Percentiles rank a stretch among this genome's conserved stretches.
Evolutionary conservation across 2,329 filamentous ascomycete species (phyloP).

Genomic region (Chaetomium olivaceum): DNA sequence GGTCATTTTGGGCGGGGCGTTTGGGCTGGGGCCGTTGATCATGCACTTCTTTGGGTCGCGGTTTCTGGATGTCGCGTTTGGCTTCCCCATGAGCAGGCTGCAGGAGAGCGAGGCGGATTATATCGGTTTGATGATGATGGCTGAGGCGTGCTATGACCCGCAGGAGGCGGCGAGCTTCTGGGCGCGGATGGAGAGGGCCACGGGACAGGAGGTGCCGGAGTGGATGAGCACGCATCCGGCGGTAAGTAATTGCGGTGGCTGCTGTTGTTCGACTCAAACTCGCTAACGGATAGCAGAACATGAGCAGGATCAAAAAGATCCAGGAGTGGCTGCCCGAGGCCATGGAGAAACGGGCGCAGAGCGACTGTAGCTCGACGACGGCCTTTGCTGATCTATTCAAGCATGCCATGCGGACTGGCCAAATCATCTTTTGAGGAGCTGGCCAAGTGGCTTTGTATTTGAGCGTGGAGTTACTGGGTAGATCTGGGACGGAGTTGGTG

Average conservation of each 20-base stretch:
- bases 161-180: slow-evolving; percentile 66
- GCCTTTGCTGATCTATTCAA: slow-evolving; percentile 56
- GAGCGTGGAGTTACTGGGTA: not conserved
- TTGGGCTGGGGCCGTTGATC: slow-evolving; percentile 47
- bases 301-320: slow-evolving; percentile 66
- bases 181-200: slow-evolving; percentile 61
- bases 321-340: slow-evolving; percentile 62
- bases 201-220: slow-evolving; percentile 59
- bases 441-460: not conserved
- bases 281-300: slow-evolving; percentile 42
- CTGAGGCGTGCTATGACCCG: slow-evolving; percentile 75
- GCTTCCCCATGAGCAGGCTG: slow-evolving; percentile 65
- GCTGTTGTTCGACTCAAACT: not conserved
- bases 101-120: slow-evolving; percentile 80
- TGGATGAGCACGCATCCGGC: slow-evolving; percentile 77
- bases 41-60: slow-evolving; percentile 47
- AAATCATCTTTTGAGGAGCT: slow-evolving; percentile 20
- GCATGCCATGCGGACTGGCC: slow-evolving; percentile 44
- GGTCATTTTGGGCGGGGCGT: slow-evolving; percentile 49
- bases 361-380: slow-evolving; percentile 55
- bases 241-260: slow-evolving; percentile 43
- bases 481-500: not conserved
- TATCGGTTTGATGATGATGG: slow-evolving; percentile 81
- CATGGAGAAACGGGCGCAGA: slow-evolving; percentile 53
- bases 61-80: slow-evolving; percentile 64